phyloP scores from a whole-genome alignment of 2,329 filamentous ascomycete genomes.

The Fusarium sp. region DNA sequence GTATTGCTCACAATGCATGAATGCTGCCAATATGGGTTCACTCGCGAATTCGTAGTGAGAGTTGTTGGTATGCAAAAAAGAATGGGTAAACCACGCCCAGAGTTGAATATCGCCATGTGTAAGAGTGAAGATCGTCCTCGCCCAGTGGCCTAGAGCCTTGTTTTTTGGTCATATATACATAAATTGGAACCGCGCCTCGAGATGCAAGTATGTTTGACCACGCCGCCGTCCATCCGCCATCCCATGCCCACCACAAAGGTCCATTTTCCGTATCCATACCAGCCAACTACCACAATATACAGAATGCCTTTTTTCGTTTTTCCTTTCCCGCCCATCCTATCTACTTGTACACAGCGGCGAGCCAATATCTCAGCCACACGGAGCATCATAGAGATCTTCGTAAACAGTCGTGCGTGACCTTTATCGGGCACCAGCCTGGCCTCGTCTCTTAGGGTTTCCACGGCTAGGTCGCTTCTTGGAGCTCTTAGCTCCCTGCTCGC shows the following conservation, averaged over 20 bases:
- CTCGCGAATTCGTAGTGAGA: background rate
- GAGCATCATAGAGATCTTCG: constrained; percentile 29
- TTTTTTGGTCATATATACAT: constrained; percentile 37
- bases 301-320: constrained; percentile 27
- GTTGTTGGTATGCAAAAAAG: background rate
- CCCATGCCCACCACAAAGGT: constrained; percentile 29
- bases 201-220: constrained; percentile 41
- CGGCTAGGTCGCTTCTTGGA: constrained; percentile 68
- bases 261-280: constrained; percentile 20
- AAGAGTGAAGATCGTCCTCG: constrained; percentile 47
- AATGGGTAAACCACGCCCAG: constrained; percentile 4
- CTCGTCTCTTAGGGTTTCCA: constrained; percentile 68
- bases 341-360: constrained; percentile 41
- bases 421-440: constrained; percentile 46
- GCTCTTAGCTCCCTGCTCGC: constrained; percentile 63
- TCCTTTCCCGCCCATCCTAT: constrained; percentile 25
- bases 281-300: constrained; percentile 28
- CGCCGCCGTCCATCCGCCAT: constrained; percentile 28
- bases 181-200: constrained; percentile 40
- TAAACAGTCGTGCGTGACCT: constrained; percentile 12
- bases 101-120: constrained; percentile 31
- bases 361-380: constrained; percentile 26
- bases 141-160: constrained; percentile 31
- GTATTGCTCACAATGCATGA: background rate
- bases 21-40: background rate